Base-by-base conservation (phyloP, 164 flowering plant genomes). In the Litsea cubeba region DNA sequence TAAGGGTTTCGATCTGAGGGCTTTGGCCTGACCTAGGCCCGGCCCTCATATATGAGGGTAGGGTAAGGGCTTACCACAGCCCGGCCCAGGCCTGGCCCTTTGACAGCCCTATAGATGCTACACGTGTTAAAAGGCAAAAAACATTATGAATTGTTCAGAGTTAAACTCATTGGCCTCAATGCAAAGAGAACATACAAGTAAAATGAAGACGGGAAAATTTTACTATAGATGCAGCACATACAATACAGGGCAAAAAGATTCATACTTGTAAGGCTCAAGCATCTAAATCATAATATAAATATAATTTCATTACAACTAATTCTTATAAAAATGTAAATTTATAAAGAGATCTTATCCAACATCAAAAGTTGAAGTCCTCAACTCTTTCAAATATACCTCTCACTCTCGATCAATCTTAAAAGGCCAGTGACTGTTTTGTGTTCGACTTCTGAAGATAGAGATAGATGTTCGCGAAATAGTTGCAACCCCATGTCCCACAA, bases 401-500 rank as follows among this genome's bases (percentile, higher is more conserved):
- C 99, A 70, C 82, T 86, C 75, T 96, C 99, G 68, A 96, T 91
- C 89, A 96, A 87, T 81, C 96, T 87, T 72, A 96, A 78, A 71
- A 96, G 93, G 49, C 99, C 99, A 67, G 97, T 91, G 10, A 96
- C 97, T 70, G 93, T 94, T 89, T 92, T 96, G 84, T 90, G 98
- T 89, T 94, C 95, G 76, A 94, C 99, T 88, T 96, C 98, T 69
- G 88, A 75, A 71, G 88, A 89, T 62, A 83, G 83, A 68, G 97
- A 85, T 62, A 94, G 94, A 85, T 96, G 93, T 76, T 91, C 94
- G 30, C 98, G 89, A 80, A 94, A 96, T 76, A 96, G 91, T 75
- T 89, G 94, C 87, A 96, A 86, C 66, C 99, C 99, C 99, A 96
- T 94, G 83, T 96, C 99, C 99, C 99, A 96, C 81, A 96, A 82